Evolutionary conservation across 177 flowering plant species (phyloP).

Genomic region (Vitis hybrid): DNA sequence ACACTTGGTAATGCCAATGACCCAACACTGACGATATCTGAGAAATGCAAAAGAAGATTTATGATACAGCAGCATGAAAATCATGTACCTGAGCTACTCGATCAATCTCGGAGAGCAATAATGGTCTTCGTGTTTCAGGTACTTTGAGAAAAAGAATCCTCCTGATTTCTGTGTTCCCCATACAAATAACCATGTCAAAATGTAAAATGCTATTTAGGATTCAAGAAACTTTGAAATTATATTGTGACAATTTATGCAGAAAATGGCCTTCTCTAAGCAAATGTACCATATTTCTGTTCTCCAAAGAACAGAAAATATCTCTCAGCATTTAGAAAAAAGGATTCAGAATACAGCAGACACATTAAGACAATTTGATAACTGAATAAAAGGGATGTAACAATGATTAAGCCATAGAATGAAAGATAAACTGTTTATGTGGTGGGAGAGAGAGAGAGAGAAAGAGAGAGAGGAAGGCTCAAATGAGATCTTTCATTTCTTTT

Average conservation of each 20-base stretch:
- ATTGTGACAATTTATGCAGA: no score
- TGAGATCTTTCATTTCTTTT: not conserved
- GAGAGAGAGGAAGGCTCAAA: not conserved
- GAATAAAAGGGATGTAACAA: no score
- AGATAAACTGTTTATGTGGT: not conserved
- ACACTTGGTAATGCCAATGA: no score
- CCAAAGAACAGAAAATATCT: no score
- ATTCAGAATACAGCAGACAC: no score
- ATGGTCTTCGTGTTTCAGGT: conserved; percentile 73
- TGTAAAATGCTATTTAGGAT: conserved; percentile 5
- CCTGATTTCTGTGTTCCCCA: conserved; percentile 63
- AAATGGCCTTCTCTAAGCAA: no score
- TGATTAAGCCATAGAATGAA: not conserved
- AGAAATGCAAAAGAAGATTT: conserved; percentile 1
- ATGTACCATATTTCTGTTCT: no score
- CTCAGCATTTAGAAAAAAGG: no score
- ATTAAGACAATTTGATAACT: not conserved
- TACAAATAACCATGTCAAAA: conserved; percentile 16
- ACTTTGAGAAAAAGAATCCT: conserved; percentile 69
- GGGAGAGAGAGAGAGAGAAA: conserved; percentile 1
- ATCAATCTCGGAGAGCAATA: conserved; percentile 76
- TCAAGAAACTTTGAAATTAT: no score
- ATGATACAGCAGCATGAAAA: not conserved
- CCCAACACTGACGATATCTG: no score
- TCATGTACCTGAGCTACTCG: conserved; percentile 83